Conservation (phyloP, 2,329 filamentous ascomycete genomes). For the Moelleriella libera region DNA sequence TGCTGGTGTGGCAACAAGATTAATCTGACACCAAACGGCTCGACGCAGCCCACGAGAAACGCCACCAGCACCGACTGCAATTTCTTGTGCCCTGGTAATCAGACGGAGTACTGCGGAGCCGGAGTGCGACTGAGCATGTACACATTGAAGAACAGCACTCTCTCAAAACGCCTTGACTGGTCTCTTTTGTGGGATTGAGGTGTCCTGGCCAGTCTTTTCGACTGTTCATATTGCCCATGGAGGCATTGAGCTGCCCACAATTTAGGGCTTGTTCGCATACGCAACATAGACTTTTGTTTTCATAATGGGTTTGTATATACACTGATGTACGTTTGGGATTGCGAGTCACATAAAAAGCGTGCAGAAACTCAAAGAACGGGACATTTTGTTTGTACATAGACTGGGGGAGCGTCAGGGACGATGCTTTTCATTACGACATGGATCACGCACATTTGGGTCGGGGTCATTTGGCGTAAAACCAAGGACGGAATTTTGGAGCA, state of each 20-base stretch:
- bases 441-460: no score
- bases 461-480: no score
- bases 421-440: no score
- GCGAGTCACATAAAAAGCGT: no score
- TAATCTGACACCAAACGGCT: constrained; percentile 11
- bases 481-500: no score
- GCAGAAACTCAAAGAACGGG: no score
- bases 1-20: constrained; percentile 22
- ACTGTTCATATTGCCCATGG: no score
- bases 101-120: constrained; percentile 16
- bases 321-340: no score
- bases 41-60: constrained; percentile 13
- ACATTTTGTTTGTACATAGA: no score
- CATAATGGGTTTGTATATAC: no score
- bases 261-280: not conserved
- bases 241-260: not conserved
- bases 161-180: constrained; percentile 1
- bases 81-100: constrained; percentile 19
- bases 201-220: not conserved
- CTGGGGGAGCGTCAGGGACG: no score
- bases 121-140: constrained; percentile 18
- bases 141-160: constrained; percentile 6
- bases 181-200: not conserved
- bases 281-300: no score
- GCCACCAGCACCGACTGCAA: constrained; percentile 16